Evolutionary conservation across 2,329 filamentous ascomycete genomes (phyloP).

Genomic region (Fusarium sp.): DNA sequence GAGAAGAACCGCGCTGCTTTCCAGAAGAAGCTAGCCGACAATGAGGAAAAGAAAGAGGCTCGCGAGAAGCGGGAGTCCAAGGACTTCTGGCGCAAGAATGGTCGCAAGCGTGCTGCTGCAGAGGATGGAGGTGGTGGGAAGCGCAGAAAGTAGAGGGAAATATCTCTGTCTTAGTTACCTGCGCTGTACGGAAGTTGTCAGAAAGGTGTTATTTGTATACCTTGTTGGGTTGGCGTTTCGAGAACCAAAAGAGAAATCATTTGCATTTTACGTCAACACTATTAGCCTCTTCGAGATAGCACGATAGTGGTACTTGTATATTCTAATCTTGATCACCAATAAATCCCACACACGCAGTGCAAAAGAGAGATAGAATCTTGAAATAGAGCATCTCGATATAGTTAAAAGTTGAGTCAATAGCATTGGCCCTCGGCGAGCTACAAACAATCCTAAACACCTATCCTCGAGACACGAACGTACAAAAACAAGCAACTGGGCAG

Average conservation of each 20-base stretch:
- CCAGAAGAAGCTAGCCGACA: conserved; percentile 84
- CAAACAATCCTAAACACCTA: conserved; percentile 50
- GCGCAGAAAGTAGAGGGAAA: conserved; percentile 48
- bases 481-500: conserved; percentile 42
- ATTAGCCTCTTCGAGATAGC: not conserved
- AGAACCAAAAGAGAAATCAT: conserved; percentile 35
- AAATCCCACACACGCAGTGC: not conserved
- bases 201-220: conserved; percentile 42
- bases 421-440: conserved; percentile 36
- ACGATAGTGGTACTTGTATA: conserved; percentile 6
- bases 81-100: conserved; percentile 93
- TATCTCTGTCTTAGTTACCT: not conserved
- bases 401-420: conserved; percentile 27
- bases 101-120: conserved; percentile 71
- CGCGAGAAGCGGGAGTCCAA: conserved; percentile 92
- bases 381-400: conserved; percentile 44
- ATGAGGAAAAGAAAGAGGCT: conserved; percentile 85
- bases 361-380: conserved; percentile 28
- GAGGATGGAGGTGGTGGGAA: conserved; percentile 58
- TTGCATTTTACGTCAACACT: conserved; percentile 6
- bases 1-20: conserved; percentile 87
- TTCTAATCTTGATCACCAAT: not conserved
- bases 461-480: conserved; percentile 42
- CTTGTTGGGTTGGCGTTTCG: conserved; percentile 45
- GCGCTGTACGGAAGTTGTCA: conserved; percentile 7